Conservation (phyloP, 1,284 basidiomycete genomes). For the Gastroboletus turbinatus region DNA sequence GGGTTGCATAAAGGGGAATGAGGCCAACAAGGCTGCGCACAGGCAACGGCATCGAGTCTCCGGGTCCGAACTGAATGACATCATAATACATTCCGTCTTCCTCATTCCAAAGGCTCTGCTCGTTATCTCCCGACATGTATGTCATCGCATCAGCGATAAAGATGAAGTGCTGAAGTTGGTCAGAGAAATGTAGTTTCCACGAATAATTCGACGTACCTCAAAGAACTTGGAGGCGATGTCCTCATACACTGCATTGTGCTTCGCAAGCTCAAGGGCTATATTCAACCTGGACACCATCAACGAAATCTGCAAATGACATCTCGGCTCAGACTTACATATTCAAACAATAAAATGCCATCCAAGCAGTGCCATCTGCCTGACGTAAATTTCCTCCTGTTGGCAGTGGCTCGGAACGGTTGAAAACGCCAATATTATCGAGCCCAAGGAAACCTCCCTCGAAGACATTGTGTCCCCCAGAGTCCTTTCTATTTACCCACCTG, state of each 20-base stretch:
- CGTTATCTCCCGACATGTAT: constrained; percentile 73
- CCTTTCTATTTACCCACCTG: constrained; percentile 98
- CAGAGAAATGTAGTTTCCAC: not conserved
- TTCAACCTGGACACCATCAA: constrained; percentile 64
- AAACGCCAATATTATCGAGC: constrained; percentile 96
- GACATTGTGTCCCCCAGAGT: constrained; percentile 90
- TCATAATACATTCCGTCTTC: constrained; percentile 98
- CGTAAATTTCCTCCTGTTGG: constrained; percentile 91
- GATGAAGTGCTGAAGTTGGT: constrained; percentile 75
- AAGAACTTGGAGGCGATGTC: constrained; percentile 99
- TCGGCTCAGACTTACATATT: constrained; percentile 69
- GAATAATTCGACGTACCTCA: constrained; percentile 52
- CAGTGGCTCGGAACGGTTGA: constrained; percentile 95
- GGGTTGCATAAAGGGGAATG: constrained; percentile 92
- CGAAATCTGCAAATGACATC: not conserved
- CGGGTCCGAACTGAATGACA: constrained; percentile 87
- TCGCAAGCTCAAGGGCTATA: constrained; percentile 95
- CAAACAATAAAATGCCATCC: constrained; percentile 99
- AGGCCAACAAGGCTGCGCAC: constrained; percentile 92
- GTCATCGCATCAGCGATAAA: constrained; percentile 99
- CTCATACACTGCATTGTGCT: constrained; percentile 97
- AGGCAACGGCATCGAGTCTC: constrained; percentile 86
- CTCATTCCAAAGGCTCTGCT: constrained; percentile 91
- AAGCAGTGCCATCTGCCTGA: constrained; percentile 96
- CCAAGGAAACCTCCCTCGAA: constrained; percentile 99